Evolutionary conservation across 2,329 filamentous ascomycete genomes (phyloP).

Genomic region (Cladorrhinum sp.): DNA sequence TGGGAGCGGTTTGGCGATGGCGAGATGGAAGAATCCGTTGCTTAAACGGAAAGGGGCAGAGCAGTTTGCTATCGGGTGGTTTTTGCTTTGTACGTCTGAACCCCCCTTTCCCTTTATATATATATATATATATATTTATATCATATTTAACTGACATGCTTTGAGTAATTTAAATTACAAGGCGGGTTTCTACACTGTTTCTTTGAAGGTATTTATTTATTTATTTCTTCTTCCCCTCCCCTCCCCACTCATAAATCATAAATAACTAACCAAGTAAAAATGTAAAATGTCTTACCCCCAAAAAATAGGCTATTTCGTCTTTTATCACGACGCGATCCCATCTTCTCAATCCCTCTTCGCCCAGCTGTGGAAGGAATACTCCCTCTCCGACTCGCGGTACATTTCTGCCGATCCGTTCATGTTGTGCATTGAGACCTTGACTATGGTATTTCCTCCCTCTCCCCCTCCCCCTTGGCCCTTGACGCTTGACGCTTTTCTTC

Average conservation of each 20-base stretch:
- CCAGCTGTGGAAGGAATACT: slow-evolving; percentile 92
- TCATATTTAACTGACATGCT: background rate
- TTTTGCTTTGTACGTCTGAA: slow-evolving; percentile 48
- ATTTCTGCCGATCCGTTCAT: slow-evolving; percentile 79
- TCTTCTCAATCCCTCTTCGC: slow-evolving; percentile 70
- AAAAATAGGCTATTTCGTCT: slow-evolving; percentile 73
- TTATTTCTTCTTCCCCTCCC: background rate
- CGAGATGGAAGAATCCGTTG: slow-evolving; percentile 30
- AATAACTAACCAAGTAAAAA: background rate
- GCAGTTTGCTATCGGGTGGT: slow-evolving; percentile 50
- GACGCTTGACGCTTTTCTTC: background rate
- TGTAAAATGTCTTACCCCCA: slow-evolving; percentile 13
- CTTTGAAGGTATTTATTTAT: slow-evolving; percentile 63
- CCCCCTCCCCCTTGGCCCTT: background rate
- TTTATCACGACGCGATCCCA: slow-evolving; percentile 64
- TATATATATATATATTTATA: no score
- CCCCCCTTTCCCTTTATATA: background rate
- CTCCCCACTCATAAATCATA: background rate
- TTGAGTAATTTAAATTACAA: no score
- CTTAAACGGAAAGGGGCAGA: slow-evolving; percentile 36
- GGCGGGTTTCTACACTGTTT: slow-evolving; percentile 70
- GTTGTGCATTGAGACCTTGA: slow-evolving; percentile 82
- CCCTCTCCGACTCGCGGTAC: slow-evolving; percentile 82
- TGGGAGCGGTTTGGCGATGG: slow-evolving; percentile 30
- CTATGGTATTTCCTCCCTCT: slow-evolving; percentile 52